Percentiles rank a stretch among this genome's conserved stretches.
Evolutionary conservation across 148 eudicot genomes (phyloP).

Genomic region (Chenopodium album): DNA sequence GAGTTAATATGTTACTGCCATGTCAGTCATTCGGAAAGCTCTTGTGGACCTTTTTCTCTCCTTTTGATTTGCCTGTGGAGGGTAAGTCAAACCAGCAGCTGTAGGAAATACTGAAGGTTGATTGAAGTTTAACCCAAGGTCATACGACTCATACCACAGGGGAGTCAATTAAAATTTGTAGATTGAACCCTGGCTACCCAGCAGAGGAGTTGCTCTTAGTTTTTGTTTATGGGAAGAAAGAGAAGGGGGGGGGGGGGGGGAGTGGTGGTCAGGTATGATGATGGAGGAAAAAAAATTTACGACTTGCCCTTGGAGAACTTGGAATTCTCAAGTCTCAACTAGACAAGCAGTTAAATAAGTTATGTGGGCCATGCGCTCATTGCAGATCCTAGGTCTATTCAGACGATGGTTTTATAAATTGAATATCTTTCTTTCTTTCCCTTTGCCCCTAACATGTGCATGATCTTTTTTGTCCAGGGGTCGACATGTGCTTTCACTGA

Average conservation of each 20-base stretch:
- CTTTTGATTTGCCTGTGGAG: neutral
- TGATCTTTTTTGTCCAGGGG: slow-evolving; percentile 52
- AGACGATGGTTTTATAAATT: neutral
- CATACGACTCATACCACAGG: neutral
- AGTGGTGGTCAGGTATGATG: no score
- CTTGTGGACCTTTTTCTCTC: neutral
- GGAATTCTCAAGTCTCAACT: neutral
- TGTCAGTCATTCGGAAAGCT: neutral
- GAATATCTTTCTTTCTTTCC: neutral
- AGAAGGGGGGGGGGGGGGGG: neutral
- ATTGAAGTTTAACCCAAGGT: neutral
- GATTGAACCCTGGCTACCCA: neutral
- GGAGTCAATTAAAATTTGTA: neutral
- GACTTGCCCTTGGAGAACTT: neutral
- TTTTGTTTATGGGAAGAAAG: neutral
- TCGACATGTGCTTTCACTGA: slow-evolving; percentile 88
- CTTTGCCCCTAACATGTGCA: slow-evolving; percentile 10
- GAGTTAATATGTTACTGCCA: neutral
- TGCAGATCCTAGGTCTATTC: neutral
- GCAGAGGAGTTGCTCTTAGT: neutral
- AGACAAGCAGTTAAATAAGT: neutral
- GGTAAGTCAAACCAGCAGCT: neutral
- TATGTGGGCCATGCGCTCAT: no score
- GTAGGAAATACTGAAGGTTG: neutral
- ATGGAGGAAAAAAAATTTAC: neutral